Evolutionary conservation across 2,329 filamentous ascomycete species (phyloP).

Genomic region (Didymella segeticola): DNA sequence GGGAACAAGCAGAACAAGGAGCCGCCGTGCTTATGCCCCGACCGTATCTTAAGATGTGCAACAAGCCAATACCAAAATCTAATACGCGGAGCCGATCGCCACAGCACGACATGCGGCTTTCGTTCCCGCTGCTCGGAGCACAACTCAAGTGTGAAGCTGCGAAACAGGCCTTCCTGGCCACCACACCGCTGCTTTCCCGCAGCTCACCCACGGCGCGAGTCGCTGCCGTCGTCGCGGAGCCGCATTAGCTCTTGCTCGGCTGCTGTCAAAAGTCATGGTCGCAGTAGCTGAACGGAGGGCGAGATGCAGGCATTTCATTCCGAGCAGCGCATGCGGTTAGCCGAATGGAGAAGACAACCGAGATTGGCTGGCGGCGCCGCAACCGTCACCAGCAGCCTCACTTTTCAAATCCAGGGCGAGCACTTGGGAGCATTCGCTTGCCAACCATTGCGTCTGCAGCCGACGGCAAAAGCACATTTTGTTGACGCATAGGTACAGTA

Average conservation of each 20-base stretch:
- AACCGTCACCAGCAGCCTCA: slow-evolving; percentile 40
- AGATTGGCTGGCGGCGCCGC: slow-evolving; percentile 35
- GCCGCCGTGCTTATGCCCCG: slow-evolving; percentile 28
- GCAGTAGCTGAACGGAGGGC: slow-evolving; percentile 23
- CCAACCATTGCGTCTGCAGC: slow-evolving; percentile 17
- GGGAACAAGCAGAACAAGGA: slow-evolving; percentile 36
- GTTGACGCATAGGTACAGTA: slow-evolving; percentile 19
- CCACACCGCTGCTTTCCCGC: slow-evolving; percentile 39
- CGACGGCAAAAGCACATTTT: slow-evolving; percentile 16
- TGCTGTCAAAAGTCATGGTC: slow-evolving; percentile 29
- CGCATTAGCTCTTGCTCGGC: slow-evolving; percentile 30
- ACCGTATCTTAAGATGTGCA: slow-evolving; percentile 34
- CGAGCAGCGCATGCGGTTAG: slow-evolving; percentile 23
- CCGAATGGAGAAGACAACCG: slow-evolving; percentile 12
- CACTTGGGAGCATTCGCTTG: slow-evolving; percentile 20
- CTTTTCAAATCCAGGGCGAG: slow-evolving; percentile 41
- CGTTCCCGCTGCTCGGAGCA: slow-evolving; percentile 20
- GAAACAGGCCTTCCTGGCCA: slow-evolving; percentile 35
- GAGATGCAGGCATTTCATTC: slow-evolving; percentile 28
- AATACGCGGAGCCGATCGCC: slow-evolving; percentile 36
- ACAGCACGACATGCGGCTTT: slow-evolving; percentile 34
- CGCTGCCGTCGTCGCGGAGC: slow-evolving; percentile 24
- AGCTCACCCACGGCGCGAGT: slow-evolving; percentile 18
- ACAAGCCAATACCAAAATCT: slow-evolving; percentile 32
- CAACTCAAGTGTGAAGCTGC: slow-evolving; percentile 37